phyloP scores from a whole-genome alignment of 805 yeast species.

The Teunomyces tritomae region DNA sequence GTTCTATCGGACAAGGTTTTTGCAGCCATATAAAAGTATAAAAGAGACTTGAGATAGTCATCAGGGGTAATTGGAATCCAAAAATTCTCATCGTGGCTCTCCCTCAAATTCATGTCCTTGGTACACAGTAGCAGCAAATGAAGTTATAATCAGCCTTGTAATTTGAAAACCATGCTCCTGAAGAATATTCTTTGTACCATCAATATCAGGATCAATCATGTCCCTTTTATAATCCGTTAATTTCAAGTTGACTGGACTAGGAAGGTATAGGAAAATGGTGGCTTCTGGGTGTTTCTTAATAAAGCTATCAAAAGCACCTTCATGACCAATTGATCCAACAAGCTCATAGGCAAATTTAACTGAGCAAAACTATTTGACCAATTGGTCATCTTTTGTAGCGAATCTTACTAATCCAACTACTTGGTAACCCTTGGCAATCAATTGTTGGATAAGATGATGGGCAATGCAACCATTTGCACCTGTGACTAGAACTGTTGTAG shows the following conservation, averaged over 20 bases:
- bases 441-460: conserved; percentile 20
- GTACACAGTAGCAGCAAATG: conserved; percentile 12
- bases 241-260: conserved; percentile 15
- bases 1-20: conserved; percentile 19
- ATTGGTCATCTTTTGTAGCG: conserved; percentile 31
- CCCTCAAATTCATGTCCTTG: background rate
- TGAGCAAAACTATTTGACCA: conserved; percentile 12
- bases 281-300: conserved; percentile 16
- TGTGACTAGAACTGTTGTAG: conserved; percentile 21
- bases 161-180: conserved; percentile 12
- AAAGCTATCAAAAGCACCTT: conserved; percentile 17
- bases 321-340: conserved; percentile 12
- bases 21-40: conserved; percentile 31
- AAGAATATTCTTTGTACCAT: conserved; percentile 15
- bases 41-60: conserved; percentile 37
- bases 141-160: conserved; percentile 15
- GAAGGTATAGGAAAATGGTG: conserved; percentile 14
- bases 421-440: conserved; percentile 18
- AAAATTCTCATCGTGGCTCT: conserved; percentile 37
- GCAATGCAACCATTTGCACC: conserved; percentile 39
- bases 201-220: conserved; percentile 13
- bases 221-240: conserved; percentile 12
- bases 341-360: conserved; percentile 12
- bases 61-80: conserved; percentile 58
- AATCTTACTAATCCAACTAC: conserved; percentile 41